Base-by-base conservation (phyloP, 805 yeast species). In the Naumovozyma castellii region DNA sequence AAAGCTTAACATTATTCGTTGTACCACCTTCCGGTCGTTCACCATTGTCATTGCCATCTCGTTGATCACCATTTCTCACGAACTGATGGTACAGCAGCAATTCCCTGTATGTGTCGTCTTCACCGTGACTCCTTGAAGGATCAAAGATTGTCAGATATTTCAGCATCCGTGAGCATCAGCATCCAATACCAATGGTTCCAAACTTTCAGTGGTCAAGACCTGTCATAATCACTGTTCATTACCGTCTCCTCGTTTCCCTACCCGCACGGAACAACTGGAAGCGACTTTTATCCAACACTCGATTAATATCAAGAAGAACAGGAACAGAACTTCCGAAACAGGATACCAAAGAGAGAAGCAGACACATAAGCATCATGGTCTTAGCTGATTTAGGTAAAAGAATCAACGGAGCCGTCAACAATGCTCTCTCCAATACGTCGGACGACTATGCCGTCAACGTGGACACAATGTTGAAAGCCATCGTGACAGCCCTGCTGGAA, bases 401-500 rank as follows among this genome's bases (percentile, higher is more conserved):
- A 49, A 80, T 83, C 59, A 82, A 82, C 62, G 69, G 69, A 53
- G 94, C 92, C 15, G 80, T 83, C 38, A 67, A 78, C 34, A 75
- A 73, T 43, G 77, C 82, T 34, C 67, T 84, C 29, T 66, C 84
- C 5, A 65, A 61, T 37, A 73, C 69, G 14, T 69, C 75, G 31
- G 80, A 75, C 44, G 84, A 78, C 41, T 72, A 71, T 47, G 66
- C 64, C 29, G 60, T 68, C 20, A 80, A 80, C 12, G 72, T 83
- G 38, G 85, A 80, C 53, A 59, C 59, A 25, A 75, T 88, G 80
- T 66, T 92, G 51, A 90, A 90, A 59, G 94, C 84, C 52, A 80
- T 90, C 38, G 84, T 94, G 43, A 80, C 84, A 43, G 98, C 98
- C 0, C 71, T 90, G 42, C 68, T 92, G 42, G 96, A 88, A 62